Percentiles rank a stretch among this genome's conserved stretches.
These are phyloP conservation scores for Backusella westeae DNA, from an alignment of 192 early-diverging fungal genomes.

Conservation along the genomic window DNA sequence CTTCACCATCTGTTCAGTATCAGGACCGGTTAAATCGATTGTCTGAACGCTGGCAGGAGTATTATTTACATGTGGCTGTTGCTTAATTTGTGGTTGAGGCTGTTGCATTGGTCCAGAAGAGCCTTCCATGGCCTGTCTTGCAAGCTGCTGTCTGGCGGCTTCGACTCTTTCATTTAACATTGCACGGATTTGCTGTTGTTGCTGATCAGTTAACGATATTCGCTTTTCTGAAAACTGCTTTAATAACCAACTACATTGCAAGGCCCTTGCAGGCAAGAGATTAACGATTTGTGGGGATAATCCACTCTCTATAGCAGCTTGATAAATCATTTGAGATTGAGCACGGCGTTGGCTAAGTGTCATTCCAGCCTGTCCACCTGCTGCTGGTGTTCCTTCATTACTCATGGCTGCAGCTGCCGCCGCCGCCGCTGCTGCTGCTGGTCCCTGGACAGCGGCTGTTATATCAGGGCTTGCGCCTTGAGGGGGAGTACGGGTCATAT, in stretches of 20 bases:
- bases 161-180: constrained; percentile 26
- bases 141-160: constrained; percentile 14
- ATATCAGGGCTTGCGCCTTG: neutral
- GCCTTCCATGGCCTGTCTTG: neutral
- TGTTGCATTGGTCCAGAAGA: neutral
- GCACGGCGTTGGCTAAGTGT: constrained; percentile 4
- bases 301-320: constrained; percentile 29
- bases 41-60: constrained; percentile 3
- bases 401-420: neutral
- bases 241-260: constrained; percentile 36
- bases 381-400: neutral
- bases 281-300: constrained; percentile 26
- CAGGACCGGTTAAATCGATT: neutral
- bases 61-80: constrained; percentile 3
- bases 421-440: neutral
- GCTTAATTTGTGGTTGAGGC: neutral
- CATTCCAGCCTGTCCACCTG: neutral
- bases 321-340: constrained; percentile 26
- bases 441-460: neutral
- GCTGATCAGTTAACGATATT: constrained; percentile 8
- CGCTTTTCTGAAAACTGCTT: constrained; percentile 25
- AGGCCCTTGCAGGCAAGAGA: constrained; percentile 20
- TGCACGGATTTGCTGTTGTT: constrained; percentile 34
- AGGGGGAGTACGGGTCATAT: neutral
- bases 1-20: neutral